These are phyloP conservation scores for Haematococcus sp. DNA, from an alignment of 139 green algal species.

Conservation along the genomic window DNA sequence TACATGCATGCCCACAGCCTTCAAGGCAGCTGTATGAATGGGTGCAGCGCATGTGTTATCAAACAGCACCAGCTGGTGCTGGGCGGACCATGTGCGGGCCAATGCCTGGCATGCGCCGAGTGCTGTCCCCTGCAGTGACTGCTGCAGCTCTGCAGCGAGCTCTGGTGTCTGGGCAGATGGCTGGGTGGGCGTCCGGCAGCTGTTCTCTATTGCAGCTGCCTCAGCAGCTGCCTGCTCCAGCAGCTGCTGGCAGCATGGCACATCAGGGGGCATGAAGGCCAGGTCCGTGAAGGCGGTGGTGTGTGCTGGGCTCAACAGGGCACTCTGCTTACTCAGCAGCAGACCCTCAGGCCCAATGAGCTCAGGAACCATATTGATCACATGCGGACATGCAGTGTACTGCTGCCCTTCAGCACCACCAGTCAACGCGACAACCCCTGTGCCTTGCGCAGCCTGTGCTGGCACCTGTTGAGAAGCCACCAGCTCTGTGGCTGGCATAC, in stretches of 20 bases:
- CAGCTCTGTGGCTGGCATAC: not conserved
- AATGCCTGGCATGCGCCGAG: too few species aligned
- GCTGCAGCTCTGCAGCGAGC: too few species aligned
- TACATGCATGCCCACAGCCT: too few species aligned
- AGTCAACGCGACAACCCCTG: not conserved
- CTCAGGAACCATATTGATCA: not conserved
- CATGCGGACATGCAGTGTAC: not conserved
- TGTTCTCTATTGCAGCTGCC: not conserved
- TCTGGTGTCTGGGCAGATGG: too few species aligned
- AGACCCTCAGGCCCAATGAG: not conserved
- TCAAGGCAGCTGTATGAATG: too few species aligned
- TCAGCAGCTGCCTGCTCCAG: conserved; percentile 7
- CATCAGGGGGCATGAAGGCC: not conserved
- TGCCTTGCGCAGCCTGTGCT: not conserved
- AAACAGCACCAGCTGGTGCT: too few species aligned
- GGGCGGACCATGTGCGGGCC: too few species aligned
- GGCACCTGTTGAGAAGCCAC: not conserved
- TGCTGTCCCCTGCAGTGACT: too few species aligned
- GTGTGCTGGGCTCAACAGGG: not conserved
- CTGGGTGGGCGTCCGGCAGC: not conserved
- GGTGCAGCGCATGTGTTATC: too few species aligned
- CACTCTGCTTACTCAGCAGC: not conserved
- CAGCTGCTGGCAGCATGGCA: not conserved
- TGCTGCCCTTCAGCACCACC: not conserved
- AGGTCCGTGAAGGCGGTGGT: conserved; percentile 2